Base-by-base conservation (phyloP, 2,329 filamentous ascomycete genomes). In the Paraconiothyrium sp. region DNA sequence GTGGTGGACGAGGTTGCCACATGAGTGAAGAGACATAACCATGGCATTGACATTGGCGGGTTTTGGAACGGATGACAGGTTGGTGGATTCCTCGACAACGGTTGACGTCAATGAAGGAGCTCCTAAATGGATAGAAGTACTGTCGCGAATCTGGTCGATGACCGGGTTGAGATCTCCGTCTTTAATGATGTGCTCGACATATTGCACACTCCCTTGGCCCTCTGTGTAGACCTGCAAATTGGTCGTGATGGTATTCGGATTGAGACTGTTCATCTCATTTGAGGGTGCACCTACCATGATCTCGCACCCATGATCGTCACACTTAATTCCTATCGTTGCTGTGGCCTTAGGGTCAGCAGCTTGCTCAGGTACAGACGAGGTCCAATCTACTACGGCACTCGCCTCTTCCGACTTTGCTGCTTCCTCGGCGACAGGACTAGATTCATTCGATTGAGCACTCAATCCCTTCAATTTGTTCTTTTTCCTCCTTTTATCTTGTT, bases 1-100 rank as follows among this genome's bases (percentile, higher is more conserved):
- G 75, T 96, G 94, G 78, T 99, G 95, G 0, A 96, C 91, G n/a
- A 99, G 88, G 69, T 99, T 98, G 32, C 95, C 95, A 75, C 95
- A 99, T 0, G 94, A 98, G 78, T 99, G 95, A 20, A 99, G 92
- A 0, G 95, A 98, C 34, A 98, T 90, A 16, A 94, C 92, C 90
- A 97, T 93, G 41, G 96, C 62, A 84, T 81, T 76, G 32, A 76
- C 71, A 58, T 80, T 64, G 5, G 60, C 59, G 6, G 75, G 64
- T 58, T 77, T 78, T 3, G 76, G 72, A 11, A 75, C 61, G 14
- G 63, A 46, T n/a, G 68, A 56, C 2, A 77, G 64, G n/a, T 75
- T 66, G 35, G 68, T 64, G 20, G 72, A 65, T 41, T 71, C 65
- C 51, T 70, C 64, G 4, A 69, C 62, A 8, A 65, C 37, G 35